Percentiles rank a stretch among this genome's conserved stretches.
Conservation (phyloP, 2,329 filamentous ascomycete genomes). For the Rutstroemia sp. region DNA sequence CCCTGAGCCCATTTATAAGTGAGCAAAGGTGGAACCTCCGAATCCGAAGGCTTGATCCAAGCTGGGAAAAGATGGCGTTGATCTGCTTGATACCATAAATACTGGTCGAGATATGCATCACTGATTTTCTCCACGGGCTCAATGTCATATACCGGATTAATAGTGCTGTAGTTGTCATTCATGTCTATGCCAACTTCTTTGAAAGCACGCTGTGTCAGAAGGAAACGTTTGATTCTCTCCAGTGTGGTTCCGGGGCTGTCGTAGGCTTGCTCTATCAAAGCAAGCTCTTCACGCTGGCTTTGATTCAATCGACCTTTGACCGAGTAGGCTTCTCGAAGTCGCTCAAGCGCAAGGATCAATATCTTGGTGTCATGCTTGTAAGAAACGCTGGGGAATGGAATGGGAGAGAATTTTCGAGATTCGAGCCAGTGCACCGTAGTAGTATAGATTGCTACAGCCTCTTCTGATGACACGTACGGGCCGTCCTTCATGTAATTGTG, state of each 20-base stretch:
- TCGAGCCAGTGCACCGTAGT: conserved; percentile 99
- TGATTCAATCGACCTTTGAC: conserved; percentile 96
- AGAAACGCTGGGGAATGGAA: conserved; percentile 96
- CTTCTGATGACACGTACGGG: conserved; percentile 95
- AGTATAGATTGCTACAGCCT: conserved; percentile 97
- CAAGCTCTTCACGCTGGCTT: conserved; percentile 92
- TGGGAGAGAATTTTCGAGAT: conserved; percentile 95
- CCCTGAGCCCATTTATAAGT: conserved; percentile 99
- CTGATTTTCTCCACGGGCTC: conserved; percentile 99
- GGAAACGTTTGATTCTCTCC: conserved; percentile 93
- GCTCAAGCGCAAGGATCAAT: conserved; percentile 86
- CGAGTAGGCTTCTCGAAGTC: conserved; percentile 90
- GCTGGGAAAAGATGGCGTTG: conserved; percentile 94
- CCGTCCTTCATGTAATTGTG: conserved; percentile 99
- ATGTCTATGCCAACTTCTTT: conserved; percentile 99
- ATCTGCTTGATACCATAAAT: conserved; percentile 98
- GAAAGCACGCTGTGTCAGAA: conserved; percentile 94
- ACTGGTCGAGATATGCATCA: conserved; percentile 96
- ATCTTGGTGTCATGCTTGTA: conserved; percentile 99
- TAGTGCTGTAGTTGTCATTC: conserved; percentile 99
- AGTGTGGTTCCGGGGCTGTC: conserved; percentile 94
- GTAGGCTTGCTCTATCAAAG: conserved; percentile 95
- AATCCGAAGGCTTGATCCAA: conserved; percentile 99
- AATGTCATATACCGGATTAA: conserved; percentile 98
- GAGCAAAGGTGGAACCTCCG: conserved; percentile 87